Conservation (phyloP, 2,329 filamentous ascomycete species). For the Botrytis squamosa region DNA sequence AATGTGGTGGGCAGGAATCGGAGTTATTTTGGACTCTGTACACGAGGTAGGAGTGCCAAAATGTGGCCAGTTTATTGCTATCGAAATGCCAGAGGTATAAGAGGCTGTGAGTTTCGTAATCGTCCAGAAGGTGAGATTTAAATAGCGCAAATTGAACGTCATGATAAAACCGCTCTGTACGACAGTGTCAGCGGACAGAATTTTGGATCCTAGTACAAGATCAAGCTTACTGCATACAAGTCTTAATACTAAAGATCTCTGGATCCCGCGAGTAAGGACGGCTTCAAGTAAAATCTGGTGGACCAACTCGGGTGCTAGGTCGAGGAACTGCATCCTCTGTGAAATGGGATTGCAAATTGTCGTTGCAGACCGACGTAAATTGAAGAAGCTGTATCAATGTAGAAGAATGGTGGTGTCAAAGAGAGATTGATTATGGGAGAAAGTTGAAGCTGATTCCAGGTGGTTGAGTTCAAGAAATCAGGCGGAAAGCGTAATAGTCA, state of each 20-base stretch:
- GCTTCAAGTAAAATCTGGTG: not conserved
- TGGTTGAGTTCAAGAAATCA: too few relatives aligned
- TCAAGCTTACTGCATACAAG: not conserved
- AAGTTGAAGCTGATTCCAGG: not conserved
- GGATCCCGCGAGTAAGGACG: not conserved
- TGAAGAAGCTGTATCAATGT: not conserved
- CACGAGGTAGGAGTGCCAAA: not conserved
- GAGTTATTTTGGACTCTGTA: not conserved
- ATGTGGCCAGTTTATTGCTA: too few relatives aligned
- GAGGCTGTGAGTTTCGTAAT: rapidly evolving
- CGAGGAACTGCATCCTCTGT: not conserved
- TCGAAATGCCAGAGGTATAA: too few relatives aligned
- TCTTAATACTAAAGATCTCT: not conserved
- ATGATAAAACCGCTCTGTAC: not conserved
- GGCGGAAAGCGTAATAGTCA: not conserved
- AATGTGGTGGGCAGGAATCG: not conserved
- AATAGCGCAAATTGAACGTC: not conserved
- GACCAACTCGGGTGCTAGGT: not conserved
- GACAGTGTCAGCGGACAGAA: too few relatives aligned
- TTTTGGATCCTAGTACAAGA: too few relatives aligned
- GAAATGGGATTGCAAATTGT: not conserved
- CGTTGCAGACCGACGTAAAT: too few relatives aligned
- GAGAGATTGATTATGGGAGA: not conserved
- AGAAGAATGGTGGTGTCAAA: too few relatives aligned
- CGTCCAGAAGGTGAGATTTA: not conserved